These are phyloP conservation scores for Ophioceras dolichostomum DNA, from an alignment of 2,329 filamentous ascomycete species.

Conservation along the genomic window DNA sequence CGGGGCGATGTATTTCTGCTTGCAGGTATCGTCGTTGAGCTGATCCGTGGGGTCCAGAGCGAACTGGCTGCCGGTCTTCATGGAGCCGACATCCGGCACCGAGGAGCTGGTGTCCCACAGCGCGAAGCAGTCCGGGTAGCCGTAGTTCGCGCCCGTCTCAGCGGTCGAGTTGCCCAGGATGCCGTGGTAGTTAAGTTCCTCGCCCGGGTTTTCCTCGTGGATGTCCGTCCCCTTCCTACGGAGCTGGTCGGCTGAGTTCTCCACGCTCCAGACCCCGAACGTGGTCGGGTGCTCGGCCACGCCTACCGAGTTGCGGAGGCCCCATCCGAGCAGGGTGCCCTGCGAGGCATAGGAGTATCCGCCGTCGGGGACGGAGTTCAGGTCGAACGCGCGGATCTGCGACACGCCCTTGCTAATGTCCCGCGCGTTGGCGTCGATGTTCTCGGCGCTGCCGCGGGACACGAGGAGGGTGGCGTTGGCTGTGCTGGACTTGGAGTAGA, in stretches of 20 bases:
- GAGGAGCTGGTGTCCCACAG: conserved; percentile 46
- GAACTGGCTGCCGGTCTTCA: conserved; percentile 39
- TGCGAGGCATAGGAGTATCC: conserved; percentile 29
- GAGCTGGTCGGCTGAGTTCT: conserved; percentile 26
- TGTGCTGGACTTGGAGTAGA: conserved; percentile 42
- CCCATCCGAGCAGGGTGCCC: conserved; percentile 43
- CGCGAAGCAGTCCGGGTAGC: conserved; percentile 59
- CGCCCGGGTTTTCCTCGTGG: conserved; percentile 55
- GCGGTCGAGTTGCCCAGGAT: conserved; percentile 31
- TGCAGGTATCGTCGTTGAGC: conserved; percentile 32
- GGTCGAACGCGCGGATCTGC: conserved; percentile 51
- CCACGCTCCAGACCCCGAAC: conserved; percentile 8
- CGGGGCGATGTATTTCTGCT: conserved; percentile 30
- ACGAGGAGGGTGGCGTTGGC: conserved; percentile 38
- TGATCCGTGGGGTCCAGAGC: conserved; percentile 17
- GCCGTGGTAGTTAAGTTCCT: conserved; percentile 61
- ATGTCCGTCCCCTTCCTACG: conserved; percentile 40
- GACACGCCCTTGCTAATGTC: conserved; percentile 43
- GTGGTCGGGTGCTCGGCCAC: conserved; percentile 35
- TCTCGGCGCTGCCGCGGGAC: conserved; percentile 50
- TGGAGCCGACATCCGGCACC: conserved; percentile 24
- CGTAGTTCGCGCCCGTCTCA: conserved; percentile 43
- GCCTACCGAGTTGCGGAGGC: conserved; percentile 57
- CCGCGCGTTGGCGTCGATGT: conserved; percentile 45
- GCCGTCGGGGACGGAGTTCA: conserved; percentile 17